These are phyloP conservation scores for Septoria linicola DNA, from an alignment of 2,329 filamentous ascomycete species.

Conservation along the genomic window DNA sequence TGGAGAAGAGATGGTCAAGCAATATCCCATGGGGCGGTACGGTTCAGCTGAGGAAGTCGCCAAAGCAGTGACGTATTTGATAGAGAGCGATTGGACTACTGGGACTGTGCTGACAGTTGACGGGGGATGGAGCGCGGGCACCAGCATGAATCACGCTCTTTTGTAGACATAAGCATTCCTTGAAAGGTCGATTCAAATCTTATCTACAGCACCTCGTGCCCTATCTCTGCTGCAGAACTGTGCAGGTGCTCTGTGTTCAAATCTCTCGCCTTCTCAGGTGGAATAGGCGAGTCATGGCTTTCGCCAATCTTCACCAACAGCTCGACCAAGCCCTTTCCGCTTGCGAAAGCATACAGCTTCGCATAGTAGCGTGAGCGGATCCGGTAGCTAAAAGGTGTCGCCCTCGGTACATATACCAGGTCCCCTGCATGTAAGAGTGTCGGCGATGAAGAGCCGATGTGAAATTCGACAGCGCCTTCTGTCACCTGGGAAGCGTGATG, in stretches of 20 bases:
- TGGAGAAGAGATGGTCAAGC: neutral
- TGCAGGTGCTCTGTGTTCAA: neutral
- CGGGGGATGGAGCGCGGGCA: neutral
- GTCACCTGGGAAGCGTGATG: conserved; percentile 55
- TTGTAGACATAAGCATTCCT: too few relatives aligned
- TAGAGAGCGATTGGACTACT: conserved; percentile 1
- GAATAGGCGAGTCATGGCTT: conserved; percentile 23
- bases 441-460: conserved; percentile 40
- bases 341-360: conserved; percentile 50
- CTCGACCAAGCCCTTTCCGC: conserved; percentile 51
- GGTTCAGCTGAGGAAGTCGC: conserved; percentile 3
- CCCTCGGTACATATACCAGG: conserved; percentile 51
- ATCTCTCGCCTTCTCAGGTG: conserved; percentile 25
- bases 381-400: conserved; percentile 46
- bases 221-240: neutral
- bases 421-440: conserved; percentile 48
- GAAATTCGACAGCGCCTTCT: conserved; percentile 49
- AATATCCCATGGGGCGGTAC: neutral
- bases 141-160: too few relatives aligned
- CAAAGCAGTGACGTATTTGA: conserved; percentile 1
- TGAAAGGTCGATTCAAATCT: neutral
- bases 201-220: neutral
- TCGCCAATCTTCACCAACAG: conserved; percentile 40
- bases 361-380: conserved; percentile 52
- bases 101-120: neutral